Evolutionary conservation across 306 rosid species (phyloP).

Genomic region (Medicago arabica): DNA sequence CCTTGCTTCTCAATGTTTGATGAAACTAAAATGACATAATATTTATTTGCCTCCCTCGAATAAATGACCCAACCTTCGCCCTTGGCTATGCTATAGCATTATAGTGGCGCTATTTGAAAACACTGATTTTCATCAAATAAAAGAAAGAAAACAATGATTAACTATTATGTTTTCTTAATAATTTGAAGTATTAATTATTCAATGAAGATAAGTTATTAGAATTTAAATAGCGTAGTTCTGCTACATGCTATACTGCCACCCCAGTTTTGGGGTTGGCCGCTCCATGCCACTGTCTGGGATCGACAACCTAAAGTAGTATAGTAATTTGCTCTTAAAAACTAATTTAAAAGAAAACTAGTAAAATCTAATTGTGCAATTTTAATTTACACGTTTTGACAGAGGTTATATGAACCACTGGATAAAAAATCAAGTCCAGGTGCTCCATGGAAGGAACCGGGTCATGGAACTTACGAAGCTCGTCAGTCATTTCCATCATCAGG

Average conservation of each 20-base stretch:
- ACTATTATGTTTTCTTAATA: neutral
- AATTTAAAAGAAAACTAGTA: slow-evolving; percentile 31
- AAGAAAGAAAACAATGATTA: neutral
- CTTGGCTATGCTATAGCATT: neutral
- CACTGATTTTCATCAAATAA: neutral
- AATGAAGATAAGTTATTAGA: neutral
- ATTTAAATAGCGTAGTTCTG: neutral
- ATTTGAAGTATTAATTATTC: neutral
- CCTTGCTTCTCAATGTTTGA: slow-evolving; percentile 11
- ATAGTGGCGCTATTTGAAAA: neutral
- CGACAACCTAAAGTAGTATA: neutral
- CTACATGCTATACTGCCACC: neutral
- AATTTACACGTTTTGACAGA: slow-evolving; percentile 57
- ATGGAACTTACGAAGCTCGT: slow-evolving; percentile 57
- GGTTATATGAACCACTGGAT: slow-evolving; percentile 55
- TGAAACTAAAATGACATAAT: neutral
- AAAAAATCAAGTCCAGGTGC: slow-evolving; percentile 50
- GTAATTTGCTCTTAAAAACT: neutral
- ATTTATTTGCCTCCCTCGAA: neutral
- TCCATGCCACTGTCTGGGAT: neutral
- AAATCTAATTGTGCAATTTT: slow-evolving; percentile 34
- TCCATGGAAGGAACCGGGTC: slow-evolving; percentile 57
- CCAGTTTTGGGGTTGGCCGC: neutral
- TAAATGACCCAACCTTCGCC: neutral
- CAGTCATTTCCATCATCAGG: slow-evolving; percentile 49